A percentile compares a stretch with the other conserved stretches of the same genome.
These are phyloP conservation scores for Tetracladium setigerum DNA, from an alignment of 495 filamentous ascomycete species.

Conservation along the genomic window DNA sequence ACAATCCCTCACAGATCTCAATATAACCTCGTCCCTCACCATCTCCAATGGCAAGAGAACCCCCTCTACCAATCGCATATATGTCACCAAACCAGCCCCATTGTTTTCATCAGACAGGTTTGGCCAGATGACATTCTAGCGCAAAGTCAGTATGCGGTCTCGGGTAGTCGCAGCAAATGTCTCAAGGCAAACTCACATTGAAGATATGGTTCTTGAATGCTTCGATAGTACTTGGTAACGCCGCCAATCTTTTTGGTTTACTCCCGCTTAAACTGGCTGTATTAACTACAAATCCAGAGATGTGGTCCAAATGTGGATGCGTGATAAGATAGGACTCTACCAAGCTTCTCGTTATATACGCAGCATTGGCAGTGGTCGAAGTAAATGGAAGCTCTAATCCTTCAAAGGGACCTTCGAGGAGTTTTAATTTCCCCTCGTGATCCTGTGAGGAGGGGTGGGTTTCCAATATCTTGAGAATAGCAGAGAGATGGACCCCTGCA, in stretches of 20 bases:
- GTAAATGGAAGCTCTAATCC: conserved; percentile 58
- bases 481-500: conserved; percentile 80
- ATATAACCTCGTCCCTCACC: conserved; percentile 73
- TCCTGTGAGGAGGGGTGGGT: conserved; percentile 27
- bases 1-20: conserved; percentile 73
- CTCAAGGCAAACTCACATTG: conserved; percentile 38
- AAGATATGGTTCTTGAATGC: conserved; percentile 92
- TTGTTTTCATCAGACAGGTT: conserved; percentile 95
- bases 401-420: conserved; percentile 56
- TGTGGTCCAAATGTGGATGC: conserved; percentile 90
- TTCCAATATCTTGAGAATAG: conserved; percentile 68
- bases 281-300: conserved; percentile 86
- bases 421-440: conserved; percentile 22
- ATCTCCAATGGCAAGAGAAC: conserved; percentile 69
- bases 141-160: too few relatives aligned
- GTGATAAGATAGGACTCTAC: conserved; percentile 87
- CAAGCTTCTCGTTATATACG: conserved; percentile 65
- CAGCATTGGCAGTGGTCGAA: conserved; percentile 66
- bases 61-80: conserved; percentile 82
- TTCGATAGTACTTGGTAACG: conserved; percentile 73
- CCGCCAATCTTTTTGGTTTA: conserved; percentile 75
- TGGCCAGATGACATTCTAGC: conserved; percentile 80
- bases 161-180: too few relatives aligned
- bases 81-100: conserved; percentile 85
- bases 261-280: conserved; percentile 71